Base-by-base conservation (phyloP, 2,329 filamentous ascomycete genomes). In the Colletotrichum godetiae region DNA sequence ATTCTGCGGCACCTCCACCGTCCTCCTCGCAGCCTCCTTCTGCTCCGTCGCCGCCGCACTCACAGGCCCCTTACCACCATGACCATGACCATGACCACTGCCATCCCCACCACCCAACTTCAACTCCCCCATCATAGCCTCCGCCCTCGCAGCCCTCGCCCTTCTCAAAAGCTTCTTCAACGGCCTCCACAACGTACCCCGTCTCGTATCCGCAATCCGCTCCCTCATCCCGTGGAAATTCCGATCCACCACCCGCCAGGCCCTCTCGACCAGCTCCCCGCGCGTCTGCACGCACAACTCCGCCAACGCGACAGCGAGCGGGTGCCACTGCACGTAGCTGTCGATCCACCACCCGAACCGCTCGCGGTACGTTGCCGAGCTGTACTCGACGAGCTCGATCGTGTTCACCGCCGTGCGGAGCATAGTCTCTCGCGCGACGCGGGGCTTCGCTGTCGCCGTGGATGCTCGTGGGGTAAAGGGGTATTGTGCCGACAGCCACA, bases 251-350 rank as follows among this genome's bases (percentile, higher is more conserved):
- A 86, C 80, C 19, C 69, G 75, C 88, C 88, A 90, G 0, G 88
- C 87, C 63, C 85, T 82, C 5, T 86, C 83, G 19, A 85, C 87
- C 35, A 86, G 78, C 24, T 82, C 81, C 7, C 86, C 86, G 49
- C 81, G 79, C 3, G 86, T 84, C 75, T 86, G 85, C 3, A 83
- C 80, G 76, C 87, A 89, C 27, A 90, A 81, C 74, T 89, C 87
- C 1, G 87, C 87, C 15, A 89, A 79, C 1, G 86, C 84, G 7
- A 89, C 87, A 1, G 88, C 87, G 0, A 90, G 79, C 8, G 87
- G 84, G 75, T 90, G 88, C 88, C 88, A 90, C 71, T 88, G 88
- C 15, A 88, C 85, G 78, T 88, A 89, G 1, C 82, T 85, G 15
- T 82, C 78, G n/a, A 83, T 81, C 83, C 87, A 87, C 86, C 88